Evolutionary conservation across 352 stramenopile genomes (phyloP), one percentile per base, ranked within the genome.

Genomic region (Phytophthora litchii): DNA sequence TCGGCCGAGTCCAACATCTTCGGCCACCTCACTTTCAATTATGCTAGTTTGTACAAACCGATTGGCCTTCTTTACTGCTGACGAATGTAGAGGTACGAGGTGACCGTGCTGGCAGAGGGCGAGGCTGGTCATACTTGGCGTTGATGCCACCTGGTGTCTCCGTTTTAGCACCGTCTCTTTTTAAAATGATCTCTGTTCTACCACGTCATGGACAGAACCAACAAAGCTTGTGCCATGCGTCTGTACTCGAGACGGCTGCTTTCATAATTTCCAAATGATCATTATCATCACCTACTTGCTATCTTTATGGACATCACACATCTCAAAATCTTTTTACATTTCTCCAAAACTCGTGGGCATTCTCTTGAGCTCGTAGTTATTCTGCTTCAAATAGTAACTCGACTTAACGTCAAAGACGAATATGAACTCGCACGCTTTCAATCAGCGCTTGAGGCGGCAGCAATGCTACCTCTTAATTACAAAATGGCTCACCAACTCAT

Each of bases 31-130:
- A n/a, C n/a, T n/a, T n/a, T 34, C 29, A 34, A 34, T 34, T 34
- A 12, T 34, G 29, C 29, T 34, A 11, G 29, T 11, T 34, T 27
- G 23, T 27, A 27, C 23, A 27, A 27, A 3, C 23, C 23, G 23
- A 5, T 27, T 27, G 5, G 23, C 5, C 23, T 56, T 40, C 25
- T 50, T 14, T 48, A 21, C 20, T 51, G 34, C 32, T 68, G 38
- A 34, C 42, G 40, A 36, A 56, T 54, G 63, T 54, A 64, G 58
- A 64, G 63, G 63, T 71, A 64, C 63, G 45, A 56, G 45, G 55
- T 37, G 43, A 37, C 38, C 14, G 29, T 44, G n/a, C 47, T 54
- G 60, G 60, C 45, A 67, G 46, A 67, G 56, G 61, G 19, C 37
- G 60, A 23, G 37, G 37, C 43, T 67, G 54, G 45, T 64, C 47